Evolutionary conservation across 1,284 basidiomycete genomes (phyloP), one percentile per base, ranked within the genome.

Genomic region (Irpex sp.): DNA sequence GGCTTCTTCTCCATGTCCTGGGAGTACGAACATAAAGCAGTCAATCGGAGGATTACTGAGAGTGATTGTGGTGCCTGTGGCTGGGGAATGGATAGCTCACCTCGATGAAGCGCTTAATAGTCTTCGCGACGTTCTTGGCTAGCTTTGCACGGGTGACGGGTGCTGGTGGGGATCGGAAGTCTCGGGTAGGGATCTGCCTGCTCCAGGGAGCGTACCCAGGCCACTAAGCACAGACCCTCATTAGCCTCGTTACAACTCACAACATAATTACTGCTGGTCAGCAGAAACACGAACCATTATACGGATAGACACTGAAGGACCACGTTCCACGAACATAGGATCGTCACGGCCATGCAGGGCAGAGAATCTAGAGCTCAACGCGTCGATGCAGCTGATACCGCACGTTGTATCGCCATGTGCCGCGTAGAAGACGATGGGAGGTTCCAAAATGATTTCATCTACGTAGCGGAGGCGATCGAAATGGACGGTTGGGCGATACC

Each of bases 301-400:
- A 33, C 89, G 82, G 60, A 91, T 86, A 1, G 88, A 90, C 28
- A 91, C 86, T 52, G 88, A 90, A 3, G 89, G 89, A 3, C 89
- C 89, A 57, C 87, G 81, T 5, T 82, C 78, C 65, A 80, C 75
- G 65, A 91, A 88, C 68, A 91, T 84, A 4, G 75, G 74, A 62
- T 87, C 83, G 45, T 89, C 85, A 45, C 82, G 82, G 53, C 78
- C 75, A 16, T 69, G 68, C 12, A 86, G 71, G 39, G 74, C 67
- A 61, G 73, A 74, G 53, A 82, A 78, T 54, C 72, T 74, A 61
- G 75, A 76, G 61, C 69, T 77, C 39, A 79, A 74, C 59, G 76
- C 85, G 70, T 83, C 85, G 63, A 68, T 77, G 68, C 90, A 77
- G 1, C 77, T 72, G 63, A 90, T 82, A 5, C 88, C 88, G 61